Base-by-base conservation (phyloP, 2,329 filamentous ascomycete genomes). In the Podosphaera leucotricha region DNA sequence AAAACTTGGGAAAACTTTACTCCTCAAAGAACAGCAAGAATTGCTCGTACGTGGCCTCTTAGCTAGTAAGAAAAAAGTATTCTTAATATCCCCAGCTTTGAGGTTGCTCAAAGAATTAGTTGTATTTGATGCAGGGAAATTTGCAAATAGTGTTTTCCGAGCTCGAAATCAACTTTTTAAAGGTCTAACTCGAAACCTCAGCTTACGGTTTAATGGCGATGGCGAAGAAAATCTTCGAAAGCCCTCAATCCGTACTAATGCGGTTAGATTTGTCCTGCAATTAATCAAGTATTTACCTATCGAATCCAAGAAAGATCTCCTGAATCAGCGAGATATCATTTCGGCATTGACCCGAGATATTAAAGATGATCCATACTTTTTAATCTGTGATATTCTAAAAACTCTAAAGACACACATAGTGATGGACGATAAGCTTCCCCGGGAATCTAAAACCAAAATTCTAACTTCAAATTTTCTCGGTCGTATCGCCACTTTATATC, bases 41-140 rank as follows among this genome's bases (percentile, higher is more conserved):
- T 70, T 92, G 2, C 63, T 95, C 20, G 76, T 82, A 26, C 76
- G 77, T 47, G 84, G 83, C 47, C 63, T 95, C 16, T 78, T 81
- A 2, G 75, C 82, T 0, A 77, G 81, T 20, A 86, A 84, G 59
- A 70, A 75, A 41, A 93, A 92, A 56, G 84, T 85, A 35, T 84
- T 82, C 59, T 66, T 95, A 46, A 86, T 94, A 48, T 90, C 84
- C 2, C 87, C 90, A 0, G 86, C 81, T 20, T 64, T 98, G 46
- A 76, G 87, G 46, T 64, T 98, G 43, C 68, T 98, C 47, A 81
- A 78, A 43, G 87, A 98, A 61, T 70, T 86, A n/a, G 73, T 83
- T 15, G 75, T 69, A 44, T 80, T 93, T 50, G 86, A 95, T 60
- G 85, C 85, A 15, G 92, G 90, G 13, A 72, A 75, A 37, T 68